Evolutionary conservation across 2,329 filamentous ascomycete genomes (phyloP).

Genomic region (Passalora sequoiae): DNA sequence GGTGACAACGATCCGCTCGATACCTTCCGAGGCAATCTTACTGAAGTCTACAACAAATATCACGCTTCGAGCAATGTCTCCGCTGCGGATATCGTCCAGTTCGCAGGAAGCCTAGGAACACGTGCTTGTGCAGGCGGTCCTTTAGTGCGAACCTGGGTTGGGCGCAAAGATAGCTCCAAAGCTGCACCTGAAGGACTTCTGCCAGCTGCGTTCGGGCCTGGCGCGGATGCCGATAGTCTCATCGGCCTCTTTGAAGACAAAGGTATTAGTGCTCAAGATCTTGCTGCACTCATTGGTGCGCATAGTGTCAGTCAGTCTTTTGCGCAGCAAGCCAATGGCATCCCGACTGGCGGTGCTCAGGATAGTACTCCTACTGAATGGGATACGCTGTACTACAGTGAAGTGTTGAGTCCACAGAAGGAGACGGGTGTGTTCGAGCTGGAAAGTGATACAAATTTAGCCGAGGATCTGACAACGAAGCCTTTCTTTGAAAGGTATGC

Average conservation of each 20-base stretch:
- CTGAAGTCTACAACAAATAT: constrained; percentile 35
- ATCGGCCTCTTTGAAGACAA: constrained; percentile 48
- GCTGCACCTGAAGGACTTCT: constrained; percentile 43
- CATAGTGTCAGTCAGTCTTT: constrained; percentile 48
- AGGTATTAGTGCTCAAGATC: constrained; percentile 46
- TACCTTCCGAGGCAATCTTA: constrained; percentile 39
- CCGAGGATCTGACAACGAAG: constrained; percentile 4
- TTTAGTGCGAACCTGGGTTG: constrained; percentile 34
- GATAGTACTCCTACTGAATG: constrained; percentile 48
- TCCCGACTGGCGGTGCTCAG: constrained; percentile 24
- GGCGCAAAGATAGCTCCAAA: constrained; percentile 42
- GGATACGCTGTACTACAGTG: constrained; percentile 48
- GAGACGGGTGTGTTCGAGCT: constrained; percentile 26
- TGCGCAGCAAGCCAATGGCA: constrained; percentile 24
- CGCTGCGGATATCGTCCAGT: constrained; percentile 53
- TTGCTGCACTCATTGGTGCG: constrained; percentile 52
- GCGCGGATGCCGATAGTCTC: constrained; percentile 36
- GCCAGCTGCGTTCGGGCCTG: constrained; percentile 40
- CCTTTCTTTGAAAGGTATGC: constrained; percentile 12
- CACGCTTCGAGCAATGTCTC: constrained; percentile 30
- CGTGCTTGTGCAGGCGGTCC: constrained; percentile 19
- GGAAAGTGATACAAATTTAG: constrained; percentile 30
- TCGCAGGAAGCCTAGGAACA: constrained; percentile 44
- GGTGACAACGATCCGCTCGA: constrained; percentile 45
- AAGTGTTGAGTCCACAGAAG: constrained; percentile 24